These are phyloP conservation scores for Groenewaldozyma tartarivorans DNA, from an alignment of 805 yeast genomes.

Conservation along the genomic window DNA sequence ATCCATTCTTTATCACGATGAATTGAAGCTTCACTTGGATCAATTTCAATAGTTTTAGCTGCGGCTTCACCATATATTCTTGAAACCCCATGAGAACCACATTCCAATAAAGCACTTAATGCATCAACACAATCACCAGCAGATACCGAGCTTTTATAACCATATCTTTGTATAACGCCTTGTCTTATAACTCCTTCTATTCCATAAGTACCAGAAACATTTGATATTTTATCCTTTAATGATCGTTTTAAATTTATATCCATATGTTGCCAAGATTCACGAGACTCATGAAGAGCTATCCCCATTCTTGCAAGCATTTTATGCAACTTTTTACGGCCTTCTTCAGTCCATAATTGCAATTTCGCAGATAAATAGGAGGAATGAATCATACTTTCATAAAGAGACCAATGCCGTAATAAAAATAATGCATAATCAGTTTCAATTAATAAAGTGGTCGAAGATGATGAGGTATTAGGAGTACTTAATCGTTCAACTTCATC, in stretches of 20 bases:
- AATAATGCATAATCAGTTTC: conserved; percentile 84
- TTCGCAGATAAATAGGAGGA: conserved; percentile 89
- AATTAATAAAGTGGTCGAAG: conserved; percentile 35
- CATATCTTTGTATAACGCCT: conserved; percentile 81
- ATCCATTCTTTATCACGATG: conserved; percentile 60
- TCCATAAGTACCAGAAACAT: conserved; percentile 66
- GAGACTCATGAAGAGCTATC: conserved; percentile 76
- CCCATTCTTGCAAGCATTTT: conserved; percentile 97
- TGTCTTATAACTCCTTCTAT: conserved; percentile 73
- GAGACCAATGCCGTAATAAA: conserved; percentile 82
- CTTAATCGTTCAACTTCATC: conserved; percentile 72
- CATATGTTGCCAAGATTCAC: conserved; percentile 87
- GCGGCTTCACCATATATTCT: conserved; percentile 1
- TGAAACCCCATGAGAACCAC: conserved; percentile 16
- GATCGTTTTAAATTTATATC: conserved; percentile 69
- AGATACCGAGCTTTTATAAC: conserved; percentile 75
- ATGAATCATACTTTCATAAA: conserved; percentile 83
- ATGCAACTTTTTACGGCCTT: conserved; percentile 77
- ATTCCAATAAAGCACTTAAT: conserved; percentile 70
- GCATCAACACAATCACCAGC: conserved; percentile 94
- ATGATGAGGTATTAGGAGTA: conserved; percentile 23
- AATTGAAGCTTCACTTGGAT: conserved; percentile 17
- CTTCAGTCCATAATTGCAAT: conserved; percentile 80
- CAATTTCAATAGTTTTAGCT: conserved; percentile 3
- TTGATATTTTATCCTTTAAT: conserved; percentile 56